Evolutionary conservation across 176 grass and related monocot species (phyloP), one percentile per base, ranked within the genome.

Genomic region (Ampelocalamus luodianensis): DNA sequence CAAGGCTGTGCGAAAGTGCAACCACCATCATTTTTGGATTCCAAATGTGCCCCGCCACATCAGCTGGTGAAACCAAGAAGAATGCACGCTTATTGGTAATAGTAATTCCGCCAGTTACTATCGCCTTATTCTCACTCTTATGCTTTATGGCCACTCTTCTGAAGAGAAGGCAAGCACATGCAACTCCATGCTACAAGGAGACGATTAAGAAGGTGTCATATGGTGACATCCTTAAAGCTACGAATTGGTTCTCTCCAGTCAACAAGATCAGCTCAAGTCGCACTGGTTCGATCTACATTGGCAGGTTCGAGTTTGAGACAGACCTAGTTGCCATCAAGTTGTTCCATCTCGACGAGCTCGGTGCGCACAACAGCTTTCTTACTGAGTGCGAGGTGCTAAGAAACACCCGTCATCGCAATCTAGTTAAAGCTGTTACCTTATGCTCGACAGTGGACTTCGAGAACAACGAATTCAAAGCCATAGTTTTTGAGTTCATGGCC

Each of bases 401-500:
- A 79, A 89, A 73, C 51, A 84, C 83, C 37, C 60, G 63, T 3
- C 87, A 89, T 70, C 71, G 53, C 27, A 89, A 84, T 43, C 50
- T 89, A 56, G 37, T 89, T 11, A 73, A 79, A 53, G 68, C 83
- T 5, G 22, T 79, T 7, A 89, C 80, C 1, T 0, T 64, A 18
- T 89, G 87, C 72, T 89, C 80, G 2, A 71, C 71, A 3, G 10
- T 78, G 1, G 87, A 89, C 20, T 68, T 22, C 27, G 71, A 73
- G 45, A 73, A 51, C 44, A 32, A 51, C 15, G 71, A 73, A 10
- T 73, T 73, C 71, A 73, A 73, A 32, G 68, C 68, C 15, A 45
- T 71, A 7, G 40, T 71, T 15, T 71, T 71, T 0, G 22, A 71
- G 68, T 71, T 71, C 40, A 71, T 71, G 68, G 68, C 40, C 10